These are phyloP conservation scores for Verticillium alfalfae DNA, from an alignment of 2,329 filamentous ascomycete genomes.

Conservation along the genomic window DNA sequence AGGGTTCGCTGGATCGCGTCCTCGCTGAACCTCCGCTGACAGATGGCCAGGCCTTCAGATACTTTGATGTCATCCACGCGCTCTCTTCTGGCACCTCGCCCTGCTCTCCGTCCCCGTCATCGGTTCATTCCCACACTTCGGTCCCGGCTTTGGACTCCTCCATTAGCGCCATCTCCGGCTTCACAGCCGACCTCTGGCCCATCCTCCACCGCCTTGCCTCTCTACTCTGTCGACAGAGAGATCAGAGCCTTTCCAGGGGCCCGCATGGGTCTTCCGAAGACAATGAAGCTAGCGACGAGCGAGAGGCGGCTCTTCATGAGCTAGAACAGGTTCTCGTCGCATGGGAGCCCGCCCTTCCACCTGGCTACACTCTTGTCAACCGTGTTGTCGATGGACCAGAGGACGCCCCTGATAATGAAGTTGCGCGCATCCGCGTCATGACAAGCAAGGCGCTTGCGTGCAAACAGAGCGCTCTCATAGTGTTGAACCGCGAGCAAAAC, in stretches of 20 bases:
- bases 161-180: slow-evolving; percentile 4
- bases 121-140: not conserved
- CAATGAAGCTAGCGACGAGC: slow-evolving; percentile 6
- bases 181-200: slow-evolving; percentile 9
- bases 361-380: slow-evolving; percentile 10
- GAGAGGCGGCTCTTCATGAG: slow-evolving; percentile 5
- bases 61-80: slow-evolving; percentile 10
- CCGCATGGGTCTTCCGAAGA: slow-evolving; percentile 4
- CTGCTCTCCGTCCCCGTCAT: not conserved
- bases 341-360: slow-evolving; percentile 6
- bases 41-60: slow-evolving; percentile 5
- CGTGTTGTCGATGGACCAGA: slow-evolving; percentile 10
- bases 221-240: slow-evolving; percentile 4
- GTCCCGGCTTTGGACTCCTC: not conserved
- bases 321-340: slow-evolving; percentile 6
- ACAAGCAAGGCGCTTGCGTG: slow-evolving; percentile 10
- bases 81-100: slow-evolving; percentile 4
- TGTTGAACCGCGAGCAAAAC: slow-evolving; percentile 7
- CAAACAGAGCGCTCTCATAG: slow-evolving; percentile 8
- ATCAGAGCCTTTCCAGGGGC: slow-evolving; percentile 4
- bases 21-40: not conserved
- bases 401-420: slow-evolving; percentile 6
- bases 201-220: slow-evolving; percentile 7
- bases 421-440: slow-evolving; percentile 8
- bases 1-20: not conserved